phyloP scores from a whole-genome alignment of 441 rosid genomes.

The Arabidopsis lyrata region DNA sequence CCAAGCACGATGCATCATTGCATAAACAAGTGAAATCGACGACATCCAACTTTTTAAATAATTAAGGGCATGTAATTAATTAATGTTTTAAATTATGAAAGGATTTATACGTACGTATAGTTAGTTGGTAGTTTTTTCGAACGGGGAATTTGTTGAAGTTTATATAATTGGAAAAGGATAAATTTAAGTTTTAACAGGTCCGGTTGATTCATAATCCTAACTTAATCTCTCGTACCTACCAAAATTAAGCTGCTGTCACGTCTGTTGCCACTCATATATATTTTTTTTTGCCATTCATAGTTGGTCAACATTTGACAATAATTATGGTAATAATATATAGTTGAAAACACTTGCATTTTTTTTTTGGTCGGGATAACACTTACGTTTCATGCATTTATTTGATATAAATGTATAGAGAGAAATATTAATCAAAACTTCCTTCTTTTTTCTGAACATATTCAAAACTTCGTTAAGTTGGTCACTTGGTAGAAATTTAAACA shows the following conservation, averaged over 20 bases:
- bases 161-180: not conserved
- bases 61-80: not conserved
- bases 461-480: no score
- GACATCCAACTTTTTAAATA: not conserved
- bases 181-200: constrained; percentile 17
- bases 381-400: not conserved
- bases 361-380: not conserved
- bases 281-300: not conserved
- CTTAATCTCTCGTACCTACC: constrained; percentile 42
- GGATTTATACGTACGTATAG: not conserved
- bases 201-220: constrained; percentile 22
- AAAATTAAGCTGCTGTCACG: constrained; percentile 35
- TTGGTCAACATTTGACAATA: constrained; percentile 23
- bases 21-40: constrained; percentile 1
- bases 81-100: not conserved
- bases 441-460: no score
- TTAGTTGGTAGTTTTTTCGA: constrained; percentile 23
- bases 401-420: not conserved
- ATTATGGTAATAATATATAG: not conserved
- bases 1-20: constrained; percentile 18
- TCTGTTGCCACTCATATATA: not conserved
- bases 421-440: not conserved
- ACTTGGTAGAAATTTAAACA: no score
- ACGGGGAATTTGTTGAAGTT: constrained; percentile 4
- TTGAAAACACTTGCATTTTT: not conserved